phyloP scores from a whole-genome alignment of 306 rosid genomes.

The Medicago lupulina region DNA sequence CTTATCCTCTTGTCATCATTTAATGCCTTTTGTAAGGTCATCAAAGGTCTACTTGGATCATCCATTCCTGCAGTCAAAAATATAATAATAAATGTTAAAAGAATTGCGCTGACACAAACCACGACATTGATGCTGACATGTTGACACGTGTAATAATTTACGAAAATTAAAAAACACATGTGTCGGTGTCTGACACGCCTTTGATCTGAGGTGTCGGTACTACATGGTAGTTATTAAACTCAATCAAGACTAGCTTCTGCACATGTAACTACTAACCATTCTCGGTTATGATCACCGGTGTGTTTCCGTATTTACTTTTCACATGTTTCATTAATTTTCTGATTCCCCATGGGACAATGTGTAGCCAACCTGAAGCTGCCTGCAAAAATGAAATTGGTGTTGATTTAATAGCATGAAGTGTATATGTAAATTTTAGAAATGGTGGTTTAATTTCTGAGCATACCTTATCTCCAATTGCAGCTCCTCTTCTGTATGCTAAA shows the following conservation, averaged over 20 bases:
- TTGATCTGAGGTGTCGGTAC: background rate
- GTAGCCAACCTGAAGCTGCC: slow-evolving; percentile 91
- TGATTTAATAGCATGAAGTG: slow-evolving; percentile 7
- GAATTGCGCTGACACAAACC: background rate
- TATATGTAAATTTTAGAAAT: slow-evolving; percentile 14
- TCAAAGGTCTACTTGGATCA: slow-evolving; percentile 64
- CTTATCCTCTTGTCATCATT: slow-evolving; percentile 80
- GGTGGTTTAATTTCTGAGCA: slow-evolving; percentile 37
- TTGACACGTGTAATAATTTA: background rate
- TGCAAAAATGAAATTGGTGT: slow-evolving; percentile 40
- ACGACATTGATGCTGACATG: background rate
- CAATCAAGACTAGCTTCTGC: background rate
- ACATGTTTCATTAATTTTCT: slow-evolving; percentile 68
- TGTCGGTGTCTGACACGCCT: background rate
- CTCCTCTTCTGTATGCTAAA: slow-evolving; percentile 68
- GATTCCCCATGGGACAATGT: slow-evolving; percentile 95
- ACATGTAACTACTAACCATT: slow-evolving; percentile 61
- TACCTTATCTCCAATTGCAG: slow-evolving; percentile 89
- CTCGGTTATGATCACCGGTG: slow-evolving; percentile 77
- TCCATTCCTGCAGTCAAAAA: slow-evolving; percentile 75
- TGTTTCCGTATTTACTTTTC: slow-evolving; percentile 71
- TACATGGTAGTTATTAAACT: background rate
- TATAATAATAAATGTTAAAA: slow-evolving; percentile 16
- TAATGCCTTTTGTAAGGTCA: slow-evolving; percentile 59
- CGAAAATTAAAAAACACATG: background rate